These are phyloP conservation scores for Serpula lacrymans DNA, from an alignment of 768 basidiomycete species.

Conservation along the genomic window DNA sequence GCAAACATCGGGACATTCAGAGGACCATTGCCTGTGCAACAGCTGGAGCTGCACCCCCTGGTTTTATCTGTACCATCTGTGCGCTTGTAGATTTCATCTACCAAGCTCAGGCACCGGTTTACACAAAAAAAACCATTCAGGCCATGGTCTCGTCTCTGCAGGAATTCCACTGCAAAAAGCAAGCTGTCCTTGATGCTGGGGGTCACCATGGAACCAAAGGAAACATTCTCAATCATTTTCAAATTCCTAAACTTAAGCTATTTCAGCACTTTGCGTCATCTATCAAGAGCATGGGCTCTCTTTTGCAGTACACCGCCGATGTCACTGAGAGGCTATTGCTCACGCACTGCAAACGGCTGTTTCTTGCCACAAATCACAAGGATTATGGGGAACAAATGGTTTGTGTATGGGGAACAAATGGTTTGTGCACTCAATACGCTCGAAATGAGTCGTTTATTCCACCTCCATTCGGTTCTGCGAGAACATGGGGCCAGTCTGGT, in stretches of 20 bases:
- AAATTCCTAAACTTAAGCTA: constrained; percentile 41
- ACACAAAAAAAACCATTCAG: background rate
- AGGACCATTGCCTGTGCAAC: constrained; percentile 6
- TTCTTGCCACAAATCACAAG: constrained; percentile 29
- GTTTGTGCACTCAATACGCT: constrained; percentile 25
- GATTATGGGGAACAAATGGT: constrained; percentile 31
- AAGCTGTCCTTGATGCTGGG: constrained; percentile 24
- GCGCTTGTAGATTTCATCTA: constrained; percentile 13
- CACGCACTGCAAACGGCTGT: too few relatives aligned
- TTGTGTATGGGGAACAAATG: constrained; percentile 36
- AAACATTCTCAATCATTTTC: constrained; percentile 29
- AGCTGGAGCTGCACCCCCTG: constrained; percentile 5
- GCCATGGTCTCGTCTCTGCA: constrained; percentile 10
- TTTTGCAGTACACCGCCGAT: constrained; percentile 34
- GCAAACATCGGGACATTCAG: background rate
- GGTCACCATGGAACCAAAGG: constrained; percentile 20
- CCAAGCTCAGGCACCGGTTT: constrained; percentile 3
- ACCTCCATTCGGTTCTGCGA: constrained; percentile 19
- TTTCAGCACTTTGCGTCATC: constrained; percentile 30
- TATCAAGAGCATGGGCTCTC: constrained; percentile 23
- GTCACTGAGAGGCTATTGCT: too few relatives aligned
- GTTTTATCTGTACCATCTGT: constrained; percentile 11
- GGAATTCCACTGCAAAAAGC: constrained; percentile 33
- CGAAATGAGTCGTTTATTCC: constrained; percentile 27
- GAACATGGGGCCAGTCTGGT: constrained; percentile 7